Conservation (phyloP, 2,329 filamentous ascomycete species). For the Cladosporium sp. region DNA sequence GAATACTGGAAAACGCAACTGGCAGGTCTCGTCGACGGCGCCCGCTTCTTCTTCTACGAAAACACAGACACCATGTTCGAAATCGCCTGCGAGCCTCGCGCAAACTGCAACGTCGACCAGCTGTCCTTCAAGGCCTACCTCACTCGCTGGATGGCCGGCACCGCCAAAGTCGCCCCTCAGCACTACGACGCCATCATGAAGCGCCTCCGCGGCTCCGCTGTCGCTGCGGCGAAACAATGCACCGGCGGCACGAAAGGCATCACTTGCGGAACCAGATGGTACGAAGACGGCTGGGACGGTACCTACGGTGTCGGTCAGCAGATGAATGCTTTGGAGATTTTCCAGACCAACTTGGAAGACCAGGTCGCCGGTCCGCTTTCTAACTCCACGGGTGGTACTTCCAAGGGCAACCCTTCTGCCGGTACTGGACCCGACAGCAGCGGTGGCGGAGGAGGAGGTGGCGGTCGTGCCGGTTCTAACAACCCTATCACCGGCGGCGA, state of each 20-base stretch:
- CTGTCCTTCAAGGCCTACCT: constrained; percentile 48
- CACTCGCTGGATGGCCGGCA: constrained; percentile 53
- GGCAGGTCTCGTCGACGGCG: constrained; percentile 30
- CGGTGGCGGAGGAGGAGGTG: constrained; percentile 41
- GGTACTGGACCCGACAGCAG: constrained; percentile 38
- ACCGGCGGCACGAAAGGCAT: constrained; percentile 50
- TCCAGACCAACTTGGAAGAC: constrained; percentile 48
- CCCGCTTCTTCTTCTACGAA: constrained; percentile 44
- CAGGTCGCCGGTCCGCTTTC: constrained; percentile 47
- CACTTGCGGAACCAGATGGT: constrained; percentile 50
- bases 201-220: constrained; percentile 56
- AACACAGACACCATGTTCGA: constrained; percentile 46
- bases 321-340: constrained; percentile 58
- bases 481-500: constrained; percentile 60
- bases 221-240: constrained; percentile 58
- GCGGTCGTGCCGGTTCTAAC: constrained; percentile 35
- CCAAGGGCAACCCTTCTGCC: constrained; percentile 48
- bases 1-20: constrained; percentile 30
- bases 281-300: constrained; percentile 46
- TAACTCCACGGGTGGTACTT: constrained; percentile 55
- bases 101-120: constrained; percentile 49
- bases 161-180: constrained; percentile 61
- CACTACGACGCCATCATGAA: constrained; percentile 55
- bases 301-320: constrained; percentile 57
- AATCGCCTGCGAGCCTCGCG: constrained; percentile 45